Evolutionary conservation across 78 protist genomes (phyloP).

Genomic region (Salpingoeca rosetta): DNA sequence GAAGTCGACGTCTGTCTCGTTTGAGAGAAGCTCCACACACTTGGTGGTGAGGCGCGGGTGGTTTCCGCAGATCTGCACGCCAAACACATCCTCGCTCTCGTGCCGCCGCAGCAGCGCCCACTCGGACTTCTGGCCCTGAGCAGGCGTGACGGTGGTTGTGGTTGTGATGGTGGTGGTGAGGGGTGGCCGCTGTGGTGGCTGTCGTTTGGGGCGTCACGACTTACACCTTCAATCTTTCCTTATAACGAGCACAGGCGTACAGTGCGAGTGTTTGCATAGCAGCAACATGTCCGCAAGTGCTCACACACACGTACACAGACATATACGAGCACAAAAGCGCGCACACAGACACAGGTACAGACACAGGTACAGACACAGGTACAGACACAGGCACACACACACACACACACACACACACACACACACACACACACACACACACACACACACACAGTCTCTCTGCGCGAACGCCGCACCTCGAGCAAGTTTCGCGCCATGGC

Average conservation of each 20-base stretch:
- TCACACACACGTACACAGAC: no score
- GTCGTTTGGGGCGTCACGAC: not conserved
- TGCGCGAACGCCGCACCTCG: not conserved
- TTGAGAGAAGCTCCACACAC: slow-evolving; percentile 38
- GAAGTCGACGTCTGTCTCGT: slow-evolving; percentile 46
- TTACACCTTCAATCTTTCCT: not conserved
- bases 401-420: no score
- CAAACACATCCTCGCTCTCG: slow-evolving; percentile 76
- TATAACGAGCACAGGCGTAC: no score
- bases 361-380: not conserved
- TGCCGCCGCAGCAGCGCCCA: slow-evolving; percentile 74
- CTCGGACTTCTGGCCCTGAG: slow-evolving; percentile 54
- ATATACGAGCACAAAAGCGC: not conserved
- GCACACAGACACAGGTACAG: not conserved
- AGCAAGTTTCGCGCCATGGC: slow-evolving; percentile 56
- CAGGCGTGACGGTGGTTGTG: not conserved
- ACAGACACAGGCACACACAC: no score
- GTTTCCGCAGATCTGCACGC: slow-evolving; percentile 77
- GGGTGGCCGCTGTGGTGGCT: not conserved
- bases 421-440: not conserved
- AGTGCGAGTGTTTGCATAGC: no score
- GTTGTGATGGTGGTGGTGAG: not conserved
- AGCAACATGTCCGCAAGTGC: no score
- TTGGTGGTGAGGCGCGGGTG: slow-evolving; percentile 30
- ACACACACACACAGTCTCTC: not conserved